phyloP scores from a whole-genome alignment of 2,329 filamentous ascomycete species.

The Penicillium sp. region DNA sequence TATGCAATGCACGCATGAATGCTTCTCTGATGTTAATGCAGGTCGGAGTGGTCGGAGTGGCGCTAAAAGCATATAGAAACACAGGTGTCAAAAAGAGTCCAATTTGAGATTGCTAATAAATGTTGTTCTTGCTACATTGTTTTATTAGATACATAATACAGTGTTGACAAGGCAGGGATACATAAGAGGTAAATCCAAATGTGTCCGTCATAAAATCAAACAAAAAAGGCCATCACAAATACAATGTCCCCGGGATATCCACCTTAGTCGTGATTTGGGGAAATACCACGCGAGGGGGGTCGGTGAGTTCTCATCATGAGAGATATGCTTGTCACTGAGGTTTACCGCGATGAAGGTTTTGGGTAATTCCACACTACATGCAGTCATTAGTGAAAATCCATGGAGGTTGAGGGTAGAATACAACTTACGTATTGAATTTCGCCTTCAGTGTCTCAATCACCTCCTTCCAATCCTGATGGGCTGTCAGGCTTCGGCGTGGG shows the following conservation, averaged over 20 bases:
- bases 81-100: not conserved
- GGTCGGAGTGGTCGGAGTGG: too few species aligned
- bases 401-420: slow-evolving; percentile 12
- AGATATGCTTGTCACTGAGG: slow-evolving; percentile 49
- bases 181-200: not conserved
- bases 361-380: slow-evolving; percentile 49
- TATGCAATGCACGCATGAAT: not conserved
- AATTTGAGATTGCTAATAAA: not conserved
- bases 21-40: too few species aligned
- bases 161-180: not conserved
- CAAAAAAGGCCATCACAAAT: not conserved
- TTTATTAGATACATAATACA: not conserved
- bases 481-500: slow-evolving; percentile 81
- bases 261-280: not conserved
- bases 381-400: not conserved
- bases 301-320: slow-evolving; percentile 16
- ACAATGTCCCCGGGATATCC: not conserved
- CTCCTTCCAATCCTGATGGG: slow-evolving; percentile 91
- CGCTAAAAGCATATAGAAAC: not conserved
- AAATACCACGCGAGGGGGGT: not conserved
- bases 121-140: not conserved
- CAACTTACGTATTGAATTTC: slow-evolving; percentile 85
- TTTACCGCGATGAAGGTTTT: slow-evolving; percentile 53
- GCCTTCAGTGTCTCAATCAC: slow-evolving; percentile 93
- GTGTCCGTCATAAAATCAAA: not conserved